Percentiles rank a stretch among this genome's conserved stretches.
Conservation (phyloP, 495 filamentous ascomycete species). For the Aspergillus affinis region DNA sequence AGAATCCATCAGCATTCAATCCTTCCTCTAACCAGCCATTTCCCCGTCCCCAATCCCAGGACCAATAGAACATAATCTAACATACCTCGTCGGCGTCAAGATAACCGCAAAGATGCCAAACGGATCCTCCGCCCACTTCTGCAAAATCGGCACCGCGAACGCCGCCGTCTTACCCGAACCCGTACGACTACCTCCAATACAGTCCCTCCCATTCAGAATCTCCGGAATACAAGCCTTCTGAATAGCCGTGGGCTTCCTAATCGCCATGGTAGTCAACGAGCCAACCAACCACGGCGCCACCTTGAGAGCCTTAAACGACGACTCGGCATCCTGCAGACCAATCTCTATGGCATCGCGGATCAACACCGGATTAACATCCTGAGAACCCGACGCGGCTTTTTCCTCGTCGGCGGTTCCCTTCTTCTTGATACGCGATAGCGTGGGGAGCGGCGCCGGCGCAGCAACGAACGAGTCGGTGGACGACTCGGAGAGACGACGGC, state of each 20-base stretch:
- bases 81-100: slow-evolving; percentile 81
- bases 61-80: slow-evolving; percentile 4
- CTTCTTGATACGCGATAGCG: slow-evolving; percentile 47
- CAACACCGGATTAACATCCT: slow-evolving; percentile 38
- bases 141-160: slow-evolving; percentile 89
- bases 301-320: slow-evolving; percentile 71
- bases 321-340: slow-evolving; percentile 42
- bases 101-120: slow-evolving; percentile 86
- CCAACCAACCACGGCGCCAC: slow-evolving; percentile 88
- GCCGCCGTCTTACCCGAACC: slow-evolving; percentile 99
- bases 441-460: slow-evolving; percentile 42
- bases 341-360: slow-evolving; percentile 46
- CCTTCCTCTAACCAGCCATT: not conserved
- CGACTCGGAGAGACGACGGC: slow-evolving; percentile 45
- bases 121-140: slow-evolving; percentile 91
- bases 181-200: slow-evolving; percentile 89
- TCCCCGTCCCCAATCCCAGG: not conserved
- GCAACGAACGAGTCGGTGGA: slow-evolving; percentile 40
- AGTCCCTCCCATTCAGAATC: slow-evolving; percentile 86
- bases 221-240: slow-evolving; percentile 88
- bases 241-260: slow-evolving; percentile 85
- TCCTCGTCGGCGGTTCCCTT: slow-evolving; percentile 30
- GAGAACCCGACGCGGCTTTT: slow-evolving; percentile 16
- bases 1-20: not conserved
- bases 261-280: slow-evolving; percentile 81